Percentiles rank a stretch among this genome's conserved stretches.
phyloP scores from a whole-genome alignment of 495 filamentous ascomycete genomes.

The Penicillium herquei region DNA sequence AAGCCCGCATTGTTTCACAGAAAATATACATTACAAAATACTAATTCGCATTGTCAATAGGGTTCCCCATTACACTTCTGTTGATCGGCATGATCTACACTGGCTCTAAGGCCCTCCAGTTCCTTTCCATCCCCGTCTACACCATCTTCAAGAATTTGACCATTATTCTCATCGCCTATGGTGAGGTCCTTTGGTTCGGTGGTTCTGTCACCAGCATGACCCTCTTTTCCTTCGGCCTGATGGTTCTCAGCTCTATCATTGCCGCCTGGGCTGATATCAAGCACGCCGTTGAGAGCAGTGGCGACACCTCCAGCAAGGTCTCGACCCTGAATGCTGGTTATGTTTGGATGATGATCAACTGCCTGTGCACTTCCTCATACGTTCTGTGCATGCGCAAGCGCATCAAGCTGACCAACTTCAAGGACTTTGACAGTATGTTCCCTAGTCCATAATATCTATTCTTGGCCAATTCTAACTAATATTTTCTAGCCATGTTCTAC shows the following conservation, averaged over 20 bases:
- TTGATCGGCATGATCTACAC: conserved; percentile 99
- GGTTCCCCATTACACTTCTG: conserved; percentile 96
- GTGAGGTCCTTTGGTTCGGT: conserved; percentile 98
- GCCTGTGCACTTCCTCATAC: conserved; percentile 90
- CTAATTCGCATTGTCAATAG: conserved; percentile 40
- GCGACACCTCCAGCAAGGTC: conserved; percentile 69
- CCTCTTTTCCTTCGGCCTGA: conserved; percentile 93
- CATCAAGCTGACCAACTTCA: conserved; percentile 99
- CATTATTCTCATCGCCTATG: conserved; percentile 97
- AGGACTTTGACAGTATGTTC: conserved; percentile 95
- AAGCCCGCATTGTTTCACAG: conserved; percentile 24
- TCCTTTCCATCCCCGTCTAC: conserved; percentile 95
- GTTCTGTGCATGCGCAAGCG: conserved; percentile 94
- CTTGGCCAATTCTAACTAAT: background rate
- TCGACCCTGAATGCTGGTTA: conserved; percentile 94
- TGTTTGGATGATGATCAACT: conserved; percentile 97
- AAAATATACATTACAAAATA: background rate
- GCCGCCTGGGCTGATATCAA: conserved; percentile 98
- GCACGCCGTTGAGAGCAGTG: conserved; percentile 63
- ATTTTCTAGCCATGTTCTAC: conserved; percentile 88
- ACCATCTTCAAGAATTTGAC: conserved; percentile 99
- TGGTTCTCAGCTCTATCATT: conserved; percentile 93
- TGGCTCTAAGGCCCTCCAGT: conserved; percentile 92
- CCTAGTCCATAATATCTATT: background rate
- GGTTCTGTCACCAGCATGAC: conserved; percentile 86